These are phyloP conservation scores for Diutina sp. DNA, from an alignment of 1,139 yeast genomes.

Conservation along the genomic window DNA sequence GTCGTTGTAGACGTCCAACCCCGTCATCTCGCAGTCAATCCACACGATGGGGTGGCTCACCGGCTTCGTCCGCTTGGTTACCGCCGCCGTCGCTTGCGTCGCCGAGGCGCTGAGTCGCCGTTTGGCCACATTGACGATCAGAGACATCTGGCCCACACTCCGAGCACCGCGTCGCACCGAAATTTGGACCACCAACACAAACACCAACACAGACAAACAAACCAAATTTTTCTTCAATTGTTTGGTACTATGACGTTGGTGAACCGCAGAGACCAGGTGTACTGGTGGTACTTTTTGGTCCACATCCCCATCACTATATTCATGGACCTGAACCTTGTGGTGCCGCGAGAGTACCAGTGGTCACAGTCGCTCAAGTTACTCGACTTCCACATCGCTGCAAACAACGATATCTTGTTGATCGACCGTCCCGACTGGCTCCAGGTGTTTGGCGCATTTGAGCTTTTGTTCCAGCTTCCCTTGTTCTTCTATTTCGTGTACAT, in stretches of 20 bases:
- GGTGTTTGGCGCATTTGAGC: conserved; percentile 58
- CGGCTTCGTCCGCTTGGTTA: background rate
- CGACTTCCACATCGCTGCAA: conserved; percentile 43
- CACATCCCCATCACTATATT: conserved; percentile 69
- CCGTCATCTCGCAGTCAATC: conserved; percentile 89
- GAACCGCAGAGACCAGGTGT: conserved; percentile 9
- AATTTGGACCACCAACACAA: background rate
- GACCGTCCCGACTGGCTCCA: conserved; percentile 55
- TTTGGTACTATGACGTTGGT: background rate
- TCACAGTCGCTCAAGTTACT: conserved; percentile 35
- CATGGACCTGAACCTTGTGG: conserved; percentile 60
- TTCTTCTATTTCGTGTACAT: conserved; percentile 34
- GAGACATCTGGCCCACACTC: background rate
- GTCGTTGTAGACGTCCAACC: conserved; percentile 59
- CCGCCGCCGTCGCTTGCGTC: background rate
- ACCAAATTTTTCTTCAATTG: background rate
- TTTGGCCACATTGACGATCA: background rate
- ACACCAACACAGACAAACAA: no score
- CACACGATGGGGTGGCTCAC: conserved; percentile 44
- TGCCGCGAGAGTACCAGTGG: conserved; percentile 41
- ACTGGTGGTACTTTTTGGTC: conserved; percentile 23
- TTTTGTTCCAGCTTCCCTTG: conserved; percentile 66
- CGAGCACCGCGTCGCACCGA: background rate
- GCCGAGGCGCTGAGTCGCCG: background rate
- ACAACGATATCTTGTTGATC: conserved; percentile 58